phyloP scores from a whole-genome alignment of 139 green algal genomes.

The Volvox reticuliferus region DNA sequence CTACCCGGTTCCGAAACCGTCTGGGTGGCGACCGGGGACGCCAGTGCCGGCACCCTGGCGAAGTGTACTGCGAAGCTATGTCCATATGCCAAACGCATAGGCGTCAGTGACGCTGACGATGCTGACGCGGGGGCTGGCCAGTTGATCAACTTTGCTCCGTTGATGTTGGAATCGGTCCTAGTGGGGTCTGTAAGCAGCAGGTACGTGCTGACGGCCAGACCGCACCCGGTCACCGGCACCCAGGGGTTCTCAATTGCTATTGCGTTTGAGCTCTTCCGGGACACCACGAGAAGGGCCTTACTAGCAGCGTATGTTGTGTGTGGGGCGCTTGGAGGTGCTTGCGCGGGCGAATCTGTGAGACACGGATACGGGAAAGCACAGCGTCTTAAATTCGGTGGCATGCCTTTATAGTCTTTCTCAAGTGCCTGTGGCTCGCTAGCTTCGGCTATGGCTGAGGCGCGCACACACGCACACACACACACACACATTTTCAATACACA shows the following conservation, averaged over 20 bases:
- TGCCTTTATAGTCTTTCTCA: too few species aligned
- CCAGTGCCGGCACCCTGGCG: background rate
- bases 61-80: background rate
- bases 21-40: background rate
- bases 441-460: too few species aligned
- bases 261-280: too few species aligned
- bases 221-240: too few species aligned
- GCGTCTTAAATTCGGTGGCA: too few species aligned
- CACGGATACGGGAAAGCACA: too few species aligned
- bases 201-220: background rate
- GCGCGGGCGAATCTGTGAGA: too few species aligned
- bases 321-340: too few species aligned
- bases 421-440: too few species aligned
- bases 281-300: too few species aligned
- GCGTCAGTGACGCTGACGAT: background rate
- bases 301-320: too few species aligned
- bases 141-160: slow-evolving; percentile 9
- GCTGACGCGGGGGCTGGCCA: background rate
- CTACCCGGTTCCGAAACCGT: slow-evolving; percentile 4
- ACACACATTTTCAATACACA: background rate
- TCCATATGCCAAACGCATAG: background rate
- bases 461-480: background rate
- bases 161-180: background rate
- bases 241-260: background rate
- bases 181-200: background rate